Conservation (phyloP, 2,329 filamentous ascomycete genomes). For the Xylariales sp. region DNA sequence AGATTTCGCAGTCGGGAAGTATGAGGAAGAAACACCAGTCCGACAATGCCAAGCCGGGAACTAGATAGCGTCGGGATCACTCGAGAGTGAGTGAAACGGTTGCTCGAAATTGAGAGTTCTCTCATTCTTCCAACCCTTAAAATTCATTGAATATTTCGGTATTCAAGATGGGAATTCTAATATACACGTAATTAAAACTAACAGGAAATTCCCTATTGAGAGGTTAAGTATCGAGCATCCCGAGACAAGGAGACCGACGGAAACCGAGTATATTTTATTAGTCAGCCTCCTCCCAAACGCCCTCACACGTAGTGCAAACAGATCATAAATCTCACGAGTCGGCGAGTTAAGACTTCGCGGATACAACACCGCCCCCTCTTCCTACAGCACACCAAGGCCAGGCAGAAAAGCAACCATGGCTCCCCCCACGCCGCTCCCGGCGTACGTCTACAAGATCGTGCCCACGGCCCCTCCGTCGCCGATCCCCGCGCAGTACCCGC, state of each 20-base stretch:
- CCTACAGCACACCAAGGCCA: neutral
- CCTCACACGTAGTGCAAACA: neutral
- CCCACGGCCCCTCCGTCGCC: conserved; percentile 63
- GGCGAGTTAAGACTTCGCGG: neutral
- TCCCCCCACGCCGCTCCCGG: conserved; percentile 50
- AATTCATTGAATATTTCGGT: neutral
- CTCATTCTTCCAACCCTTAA: neutral
- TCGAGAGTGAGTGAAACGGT: neutral
- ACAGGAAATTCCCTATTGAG: neutral
- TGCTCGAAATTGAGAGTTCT: neutral
- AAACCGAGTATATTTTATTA: conserved; percentile 17
- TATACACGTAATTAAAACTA: neutral
- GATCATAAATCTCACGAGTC: conserved; percentile 1
- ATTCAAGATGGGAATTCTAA: neutral
- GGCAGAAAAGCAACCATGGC: conserved; percentile 36
- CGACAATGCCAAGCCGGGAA: neutral
- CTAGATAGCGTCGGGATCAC: neutral
- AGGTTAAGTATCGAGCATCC: neutral
- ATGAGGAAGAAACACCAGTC: neutral
- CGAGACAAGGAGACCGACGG: neutral
- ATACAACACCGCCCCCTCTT: neutral
- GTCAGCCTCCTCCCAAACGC: conserved; percentile 15
- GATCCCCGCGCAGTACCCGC: conserved; percentile 64
- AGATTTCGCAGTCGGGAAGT: neutral
- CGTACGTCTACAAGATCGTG: conserved; percentile 71